phyloP scores from a whole-genome alignment of 2,329 filamentous ascomycete genomes.

The Fusarium robinianum region DNA sequence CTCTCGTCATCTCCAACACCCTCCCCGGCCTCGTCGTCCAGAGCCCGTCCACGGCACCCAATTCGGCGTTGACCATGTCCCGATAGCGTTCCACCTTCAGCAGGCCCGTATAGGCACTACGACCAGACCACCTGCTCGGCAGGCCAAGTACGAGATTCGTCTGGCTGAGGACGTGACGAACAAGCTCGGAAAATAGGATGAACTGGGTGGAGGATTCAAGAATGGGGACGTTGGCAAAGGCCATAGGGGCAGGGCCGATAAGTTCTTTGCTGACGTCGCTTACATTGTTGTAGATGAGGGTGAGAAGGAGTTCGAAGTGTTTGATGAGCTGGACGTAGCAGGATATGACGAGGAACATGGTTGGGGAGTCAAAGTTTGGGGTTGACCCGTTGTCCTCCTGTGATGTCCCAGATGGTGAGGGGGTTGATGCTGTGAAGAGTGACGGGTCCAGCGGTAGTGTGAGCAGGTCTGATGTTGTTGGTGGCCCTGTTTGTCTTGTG shows the following conservation, averaged over 20 bases:
- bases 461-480: conserved; percentile 13
- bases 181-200: conserved; percentile 36
- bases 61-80: conserved; percentile 35
- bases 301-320: conserved; percentile 33
- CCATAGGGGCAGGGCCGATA: conserved; percentile 26
- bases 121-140: conserved; percentile 27
- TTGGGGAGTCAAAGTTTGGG: conserved; percentile 31
- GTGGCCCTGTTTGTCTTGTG: conserved; percentile 4
- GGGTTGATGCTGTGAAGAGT: conserved; percentile 3
- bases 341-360: conserved; percentile 38
- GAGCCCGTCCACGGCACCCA: conserved; percentile 28
- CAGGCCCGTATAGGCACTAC: conserved; percentile 35
- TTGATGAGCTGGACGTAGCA: conserved; percentile 37
- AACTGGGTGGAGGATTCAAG: conserved; percentile 36
- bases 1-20: conserved; percentile 25
- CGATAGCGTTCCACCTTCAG: conserved; percentile 25
- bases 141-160: conserved; percentile 36
- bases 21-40: conserved; percentile 32
- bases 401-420: conserved; percentile 5
- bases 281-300: conserved; percentile 25
- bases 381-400: not conserved
- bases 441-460: conserved; percentile 6
- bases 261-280: conserved; percentile 15
- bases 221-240: conserved; percentile 33
- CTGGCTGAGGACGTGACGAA: conserved; percentile 33